Base-by-base conservation (phyloP, 192 early-diverging fungal species). In the Rhizophagus clarus region DNA sequence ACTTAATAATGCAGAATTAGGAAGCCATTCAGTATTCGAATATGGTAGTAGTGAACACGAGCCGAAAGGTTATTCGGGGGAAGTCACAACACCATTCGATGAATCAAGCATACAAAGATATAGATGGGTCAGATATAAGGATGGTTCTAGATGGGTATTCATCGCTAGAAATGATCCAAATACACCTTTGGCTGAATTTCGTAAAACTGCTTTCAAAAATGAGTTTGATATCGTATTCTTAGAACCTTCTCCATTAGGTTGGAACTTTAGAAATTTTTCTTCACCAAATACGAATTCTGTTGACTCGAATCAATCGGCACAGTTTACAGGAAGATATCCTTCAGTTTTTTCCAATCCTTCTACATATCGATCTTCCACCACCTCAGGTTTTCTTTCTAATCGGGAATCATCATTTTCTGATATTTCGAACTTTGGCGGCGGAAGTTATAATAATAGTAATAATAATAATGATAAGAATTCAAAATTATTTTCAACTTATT, bases 211-310 rank as follows among this genome's bases (percentile, higher is more conserved):
- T 42, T 12, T 31, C 26, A 51, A 49, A 22, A 31, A 74, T 60
- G 73, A 74, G 31, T 74, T 61, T 42, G 47, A 60, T 1, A 74
- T 74, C 10, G 49, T 74, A 5, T 74, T 74, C 24, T 32, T 74
- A 8, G 26, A 40, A 14, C 0, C n/a, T 56, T 22, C 45, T 29
- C 51, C 73, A 32, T n/a, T 12, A 10, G 73, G 73, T 32, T 74
- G 73, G 73, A 74, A n/a, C 32, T 40, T 24, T 6, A 74, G 15
- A 32, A 74, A 1, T 45, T 12, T 45, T 1, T 12, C 42, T 0
- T 2, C 42, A 10, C 1, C 0, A 12, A 45, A 45, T 14, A 12
- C 42, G 12, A 45, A 12, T 40, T 40, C 10, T 22, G 49, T 1
- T 10, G 47, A 74, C 60, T 28, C 14, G 3, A 5, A 26, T 12